These are phyloP conservation scores for Psilocybe azurescens DNA, from an alignment of 768 basidiomycete species.

Conservation along the genomic window DNA sequence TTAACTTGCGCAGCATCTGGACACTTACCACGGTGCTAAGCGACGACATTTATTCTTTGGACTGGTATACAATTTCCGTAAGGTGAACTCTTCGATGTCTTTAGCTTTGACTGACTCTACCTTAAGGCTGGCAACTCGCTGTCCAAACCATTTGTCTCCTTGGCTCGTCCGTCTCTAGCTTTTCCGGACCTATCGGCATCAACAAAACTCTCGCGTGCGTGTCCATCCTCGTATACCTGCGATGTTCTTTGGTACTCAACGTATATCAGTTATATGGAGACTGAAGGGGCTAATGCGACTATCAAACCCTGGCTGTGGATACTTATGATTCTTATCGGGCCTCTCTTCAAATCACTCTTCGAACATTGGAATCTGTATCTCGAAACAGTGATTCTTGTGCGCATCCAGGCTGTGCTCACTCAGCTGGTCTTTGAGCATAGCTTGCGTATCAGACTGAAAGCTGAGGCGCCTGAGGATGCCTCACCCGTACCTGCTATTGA, in stretches of 20 bases:
- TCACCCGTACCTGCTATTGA: background rate
- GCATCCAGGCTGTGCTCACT: conserved; percentile 46
- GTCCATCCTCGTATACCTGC: background rate
- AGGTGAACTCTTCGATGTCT: background rate
- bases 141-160: conserved; percentile 33
- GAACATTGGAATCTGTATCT: conserved; percentile 62
- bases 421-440: conserved; percentile 49
- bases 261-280: conserved; percentile 58
- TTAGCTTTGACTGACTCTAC: background rate
- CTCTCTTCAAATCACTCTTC: conserved; percentile 44
- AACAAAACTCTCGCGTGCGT: conserved; percentile 45
- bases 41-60: conserved; percentile 49
- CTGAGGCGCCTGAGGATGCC: conserved; percentile 34
- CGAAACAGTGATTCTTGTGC: conserved; percentile 45
- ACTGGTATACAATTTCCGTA: conserved; percentile 41
- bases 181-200: conserved; percentile 48
- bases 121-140: conserved; percentile 33
- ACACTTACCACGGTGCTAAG: conserved; percentile 43
- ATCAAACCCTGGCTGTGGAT: conserved; percentile 79
- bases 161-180: conserved; percentile 32
- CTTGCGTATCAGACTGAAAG: conserved; percentile 67
- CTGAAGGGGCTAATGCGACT: conserved; percentile 46
- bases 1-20: conserved; percentile 30
- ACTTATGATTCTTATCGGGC: conserved; percentile 51
- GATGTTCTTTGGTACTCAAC: background rate